phyloP scores from a whole-genome alignment of 75 land plant genomes.

The Azolla pinnata region DNA sequence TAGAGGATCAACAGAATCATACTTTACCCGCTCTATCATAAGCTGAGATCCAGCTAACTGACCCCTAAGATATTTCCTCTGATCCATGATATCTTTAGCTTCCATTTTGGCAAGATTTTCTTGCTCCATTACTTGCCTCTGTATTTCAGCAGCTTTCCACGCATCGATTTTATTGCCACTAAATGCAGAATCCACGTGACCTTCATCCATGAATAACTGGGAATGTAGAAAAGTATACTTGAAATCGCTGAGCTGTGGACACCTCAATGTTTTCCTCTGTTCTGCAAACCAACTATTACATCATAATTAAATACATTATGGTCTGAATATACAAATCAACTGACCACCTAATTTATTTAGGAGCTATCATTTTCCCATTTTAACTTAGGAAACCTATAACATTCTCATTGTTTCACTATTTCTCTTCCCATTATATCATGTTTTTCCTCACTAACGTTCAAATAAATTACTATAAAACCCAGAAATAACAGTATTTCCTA shows the following conservation, averaged over 20 bases:
- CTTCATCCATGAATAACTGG: conserved; percentile 1
- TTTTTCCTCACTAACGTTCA: no score
- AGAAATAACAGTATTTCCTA: no score
- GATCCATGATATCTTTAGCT: not conserved
- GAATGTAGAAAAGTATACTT: conserved; percentile 8
- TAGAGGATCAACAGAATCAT: no score
- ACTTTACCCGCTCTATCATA: conserved; percentile 4
- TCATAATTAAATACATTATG: conserved; percentile 8
- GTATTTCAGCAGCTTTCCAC: conserved; percentile 5
- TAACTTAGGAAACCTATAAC: no score
- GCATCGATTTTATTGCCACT: conserved; percentile 3
- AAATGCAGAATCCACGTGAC: not conserved
- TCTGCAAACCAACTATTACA: conserved; percentile 7
- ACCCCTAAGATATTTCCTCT: not conserved
- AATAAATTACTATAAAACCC: no score
- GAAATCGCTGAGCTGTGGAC: conserved; percentile 3
- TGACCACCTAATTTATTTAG: no score
- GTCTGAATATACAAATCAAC: no score
- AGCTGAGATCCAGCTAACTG: conserved; percentile 1
- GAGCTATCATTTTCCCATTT: no score
- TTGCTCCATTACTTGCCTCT: not conserved
- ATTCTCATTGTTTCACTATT: no score
- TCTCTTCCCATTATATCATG: no score
- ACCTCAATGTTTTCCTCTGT: not conserved
- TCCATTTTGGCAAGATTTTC: not conserved